Percentiles rank a stretch among this genome's conserved stretches.
Evolutionary conservation across 306 rosid genomes (phyloP).

Genomic region (Psophocarpus tetragonolobus): DNA sequence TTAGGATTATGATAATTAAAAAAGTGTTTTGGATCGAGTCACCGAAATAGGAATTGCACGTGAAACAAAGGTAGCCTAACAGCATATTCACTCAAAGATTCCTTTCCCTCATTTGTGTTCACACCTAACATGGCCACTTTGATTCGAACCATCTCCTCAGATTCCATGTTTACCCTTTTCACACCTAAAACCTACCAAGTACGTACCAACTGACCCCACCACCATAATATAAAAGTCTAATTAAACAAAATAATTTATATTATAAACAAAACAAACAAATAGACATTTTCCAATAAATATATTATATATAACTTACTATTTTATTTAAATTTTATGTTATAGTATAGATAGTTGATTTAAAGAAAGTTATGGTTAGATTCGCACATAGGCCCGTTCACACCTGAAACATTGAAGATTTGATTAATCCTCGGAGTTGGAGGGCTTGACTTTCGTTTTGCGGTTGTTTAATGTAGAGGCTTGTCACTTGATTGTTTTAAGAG

Average conservation of each 20-base stretch:
- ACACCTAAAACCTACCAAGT: conserved; percentile 40
- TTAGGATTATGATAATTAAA: not conserved
- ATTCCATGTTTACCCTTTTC: conserved; percentile 38
- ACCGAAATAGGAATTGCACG: conserved; percentile 22
- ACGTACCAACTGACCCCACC: conserved; percentile 6
- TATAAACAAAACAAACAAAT: not conserved
- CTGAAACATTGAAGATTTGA: not conserved
- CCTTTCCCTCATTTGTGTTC: conserved; percentile 52
- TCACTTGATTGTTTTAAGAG: not conserved
- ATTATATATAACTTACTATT: too few relatives aligned
- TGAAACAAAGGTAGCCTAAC: conserved; percentile 13
- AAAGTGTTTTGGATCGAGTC: conserved; percentile 1
- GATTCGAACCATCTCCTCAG: conserved; percentile 3
- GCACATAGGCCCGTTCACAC: not conserved
- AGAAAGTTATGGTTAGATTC: not conserved
- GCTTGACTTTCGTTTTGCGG: not conserved
- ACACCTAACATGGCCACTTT: conserved; percentile 45
- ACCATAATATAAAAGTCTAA: not conserved
- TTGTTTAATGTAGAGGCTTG: not conserved
- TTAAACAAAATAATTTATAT: not conserved
- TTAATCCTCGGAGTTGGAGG: not conserved
- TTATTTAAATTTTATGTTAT: too few relatives aligned
- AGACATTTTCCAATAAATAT: not conserved
- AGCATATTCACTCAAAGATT: conserved; percentile 38
- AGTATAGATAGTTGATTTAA: not conserved